Evolutionary conservation across 2,329 filamentous ascomycete species (phyloP), one percentile per base, ranked within the genome.

Genomic region (Nothophoma quercina): DNA sequence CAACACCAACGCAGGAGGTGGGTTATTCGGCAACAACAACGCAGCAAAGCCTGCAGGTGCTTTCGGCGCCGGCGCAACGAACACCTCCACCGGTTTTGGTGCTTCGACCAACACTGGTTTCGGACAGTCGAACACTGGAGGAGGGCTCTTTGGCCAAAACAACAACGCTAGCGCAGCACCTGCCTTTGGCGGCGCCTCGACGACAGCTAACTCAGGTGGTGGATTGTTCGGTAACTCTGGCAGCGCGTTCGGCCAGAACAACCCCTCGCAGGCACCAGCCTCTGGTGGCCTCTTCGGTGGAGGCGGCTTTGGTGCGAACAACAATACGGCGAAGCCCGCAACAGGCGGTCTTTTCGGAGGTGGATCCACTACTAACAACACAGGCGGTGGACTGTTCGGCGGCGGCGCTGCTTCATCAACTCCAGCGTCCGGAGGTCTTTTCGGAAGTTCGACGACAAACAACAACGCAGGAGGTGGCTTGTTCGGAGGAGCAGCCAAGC

Each of bases 1-100:
- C 21, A 64, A 65, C 19, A 66, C 55, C 21, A 67, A 61, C 25
- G 51, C 51, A 16, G 65, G 67, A 22, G 68, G 73, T 22, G 73
- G 78, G 33, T 63, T 87, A 4, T 87, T 88, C 57, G 82, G 82
- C 7, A 66, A 68, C 43, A 67, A 60, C 43, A 60, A 67, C 55
- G 70, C 73, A 58, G 63, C 65, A 50, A 69, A 69, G 41, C 67
- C 70, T 21, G 62, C n/a, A n/a, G n/a, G n/a, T n/a, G n/a, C 59
- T 25, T 79, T 72, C 21, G 69, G 70, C 19, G 68, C 71, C 35
- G 67, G 69, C 4, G 57, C 64, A 30, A 59, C 63, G 4, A 65
- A 61, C 32, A 68, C 66, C 13, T 56, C 61, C 12, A 68, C 60
- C 26, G 56, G 63, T 9, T 71, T 71, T 25, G 69, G 69, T 23